Base-by-base conservation (phyloP, 2,329 filamentous ascomycete genomes). In the Fusarium brevicatenulatum region DNA sequence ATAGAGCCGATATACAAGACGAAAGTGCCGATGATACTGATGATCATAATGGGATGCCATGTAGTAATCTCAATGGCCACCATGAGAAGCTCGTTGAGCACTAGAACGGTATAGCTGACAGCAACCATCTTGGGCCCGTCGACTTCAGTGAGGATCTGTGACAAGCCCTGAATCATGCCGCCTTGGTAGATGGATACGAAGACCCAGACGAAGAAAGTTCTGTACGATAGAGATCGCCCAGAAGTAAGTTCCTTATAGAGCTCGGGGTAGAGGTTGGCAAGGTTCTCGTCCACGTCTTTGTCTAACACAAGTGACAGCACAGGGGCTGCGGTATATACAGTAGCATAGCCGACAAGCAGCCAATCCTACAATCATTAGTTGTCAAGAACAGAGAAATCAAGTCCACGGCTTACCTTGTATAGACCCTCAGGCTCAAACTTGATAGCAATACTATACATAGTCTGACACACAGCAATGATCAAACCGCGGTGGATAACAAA, bases 401-500 rank as follows among this genome's bases (percentile, higher is more conserved):
- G 13, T 23, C 23, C 19, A 47, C 65, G 71, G 75, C 82, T 43
- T 70, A 88, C 87, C 83, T 92, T 94, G 86, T 98, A 99, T 13
- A 99, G 85, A 36, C 95, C 96, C 77, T 97, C 94, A 0, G 96
- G 97, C 80, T 98, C 94, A 80, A 98, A 98, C 68, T 92, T 90
- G 66, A 94, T 92, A 10, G 95, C 95, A 70, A 98, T 97, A 80
- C 93, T 97, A 85, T 95, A 99, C 88, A 99, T 95, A 2, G 96
- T 98, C 84, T 99, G 96, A 78, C 95, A 98, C 34, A 98, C 95
- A 60, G 91, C 92, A 78, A 99, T 97, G 78, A 99, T 97, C 49
- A 99, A 86, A 56, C 96, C 96, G 78, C 96, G 93, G 80, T 99
- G 97, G 77, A 99, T 99, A 77, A 99, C 95, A 82, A 99, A 99